Base-by-base conservation (phyloP, 306 rosid species). In the Lathyrus oleraceus region DNA sequence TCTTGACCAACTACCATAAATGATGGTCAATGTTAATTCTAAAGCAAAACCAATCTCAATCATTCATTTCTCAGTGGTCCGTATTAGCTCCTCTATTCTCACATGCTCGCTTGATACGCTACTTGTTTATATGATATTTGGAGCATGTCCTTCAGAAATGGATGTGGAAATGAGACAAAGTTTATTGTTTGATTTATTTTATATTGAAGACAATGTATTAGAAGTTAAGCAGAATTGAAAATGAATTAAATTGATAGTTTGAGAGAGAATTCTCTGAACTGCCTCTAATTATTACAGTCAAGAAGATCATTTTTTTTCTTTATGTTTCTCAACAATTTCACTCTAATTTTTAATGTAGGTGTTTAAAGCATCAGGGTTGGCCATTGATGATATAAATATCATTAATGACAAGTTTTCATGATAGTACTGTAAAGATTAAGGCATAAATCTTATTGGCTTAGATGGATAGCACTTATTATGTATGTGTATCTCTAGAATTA, bases 171-270 rank as follows among this genome's bases (percentile, higher is more conserved):
- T 52, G 35, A 38, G 66, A 79, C 42, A 12, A 57, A 11, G 38
- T 57, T 69, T 47, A 62, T 51, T 53, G 16, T 36, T 36, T 39
- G 52, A 66, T 42, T 43, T 38, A 44, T 14, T 80, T 66, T 8
- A 57, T 1, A 44, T 54, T 71, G 66, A 71, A 61, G 67, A 16
- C 28, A 35, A 15, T 52, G n/a, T 12, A 56, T 56, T 27, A 25
- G 36, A 56, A 56, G 17, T 56, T 25, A 12, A 56, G 61, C 15
- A 56, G 35, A 10, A 35, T 10, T 32, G 14, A 53, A 53, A 53
- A 53, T 53, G 14, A 52, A 19, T 20, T 27, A 21, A 53, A 21
- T 28, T 21, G 30, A 53, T 53, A 6, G 61, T 56, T 56, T n/a
- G 17, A 56, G 61, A 25, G 15, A 54, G 16, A 56, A 12, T 56